Conservation (phyloP, 305 asterid species). For the Solanum hybrid region DNA sequence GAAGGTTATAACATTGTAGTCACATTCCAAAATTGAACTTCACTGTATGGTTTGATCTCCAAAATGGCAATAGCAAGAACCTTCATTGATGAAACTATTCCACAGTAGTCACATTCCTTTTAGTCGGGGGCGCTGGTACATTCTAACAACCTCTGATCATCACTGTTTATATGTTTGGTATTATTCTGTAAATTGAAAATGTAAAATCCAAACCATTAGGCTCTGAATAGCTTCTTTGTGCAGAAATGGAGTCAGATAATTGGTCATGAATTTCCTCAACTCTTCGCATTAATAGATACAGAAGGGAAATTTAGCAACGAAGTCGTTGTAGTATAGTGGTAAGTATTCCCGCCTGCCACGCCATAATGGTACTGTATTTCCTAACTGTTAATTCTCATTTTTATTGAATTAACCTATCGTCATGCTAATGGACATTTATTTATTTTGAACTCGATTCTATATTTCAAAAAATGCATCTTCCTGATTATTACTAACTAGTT, state of each 20-base stretch:
- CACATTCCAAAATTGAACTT: no score
- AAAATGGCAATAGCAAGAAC: background rate
- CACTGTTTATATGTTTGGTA: background rate
- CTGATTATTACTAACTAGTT: no score
- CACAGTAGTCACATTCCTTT: background rate
- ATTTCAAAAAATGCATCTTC: no score
- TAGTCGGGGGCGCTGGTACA: background rate
- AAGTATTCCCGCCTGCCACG: conserved; percentile 36
- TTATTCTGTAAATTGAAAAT: background rate
- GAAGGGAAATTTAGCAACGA: no score
- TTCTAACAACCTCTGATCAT: background rate
- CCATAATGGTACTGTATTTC: background rate
- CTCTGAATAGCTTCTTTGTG: background rate
- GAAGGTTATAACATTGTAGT: background rate
- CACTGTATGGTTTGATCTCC: background rate
- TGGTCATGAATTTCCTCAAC: no score
- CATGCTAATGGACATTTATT: background rate
- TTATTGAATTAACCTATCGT: no score
- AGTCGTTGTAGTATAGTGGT: background rate
- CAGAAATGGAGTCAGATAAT: background rate
- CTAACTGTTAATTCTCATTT: no score
- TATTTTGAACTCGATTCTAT: background rate
- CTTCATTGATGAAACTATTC: background rate
- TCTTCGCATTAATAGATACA: no score
- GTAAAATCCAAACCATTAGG: background rate